Evolutionary conservation across 352 stramenopile species (phyloP), one percentile per base, ranked within the genome.

Genomic region (Phytophthora capsici): DNA sequence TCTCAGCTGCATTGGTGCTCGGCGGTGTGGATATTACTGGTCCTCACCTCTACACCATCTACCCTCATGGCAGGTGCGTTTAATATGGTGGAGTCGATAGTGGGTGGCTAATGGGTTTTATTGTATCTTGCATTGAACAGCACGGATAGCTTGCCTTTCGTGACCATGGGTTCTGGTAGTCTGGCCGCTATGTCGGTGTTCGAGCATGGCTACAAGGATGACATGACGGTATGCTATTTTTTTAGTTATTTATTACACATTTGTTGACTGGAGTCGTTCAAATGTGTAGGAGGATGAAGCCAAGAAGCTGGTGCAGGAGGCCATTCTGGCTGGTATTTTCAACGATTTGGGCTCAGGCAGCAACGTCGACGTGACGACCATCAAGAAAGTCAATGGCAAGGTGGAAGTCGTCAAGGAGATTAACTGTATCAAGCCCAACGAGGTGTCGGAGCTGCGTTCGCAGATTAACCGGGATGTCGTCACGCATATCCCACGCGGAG

Each of bases 121-220:
- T 56, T 17, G 46, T 59, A 8, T 63, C 14, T 57, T 49, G 13
- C 46, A 36, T 22, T 38, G 19, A 10, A 28, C 37, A 92, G 83
- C 63, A 99, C 97, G 38, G 90, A 97, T 60, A 99, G 98, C 75
- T 71, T 99, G 23, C 96, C 97, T 6, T 99, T 98, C 71, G 96
- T 98, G 66, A 99, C 97, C 28, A 99, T 99, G 97, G 98, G 98
- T 47, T 98, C 86, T n/a, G 98, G 98, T 48, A 98, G 83, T 68
- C 76, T 99, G n/a, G 97, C 97, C 1, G 98, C 98, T 52, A 99
- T 99, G 96, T 89, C 92, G 22, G 90, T 99, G 25, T 98, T 99
- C 61, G 97, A 99, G 79, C 70, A 90, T 51, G 78, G 81, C 25
- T 99, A 98, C 86, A 95, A 94, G 58, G 96, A 99, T 56, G 80